Conservation (phyloP, 2,329 filamentous ascomycete species). For the Neofusicoccum umdonicola region DNA sequence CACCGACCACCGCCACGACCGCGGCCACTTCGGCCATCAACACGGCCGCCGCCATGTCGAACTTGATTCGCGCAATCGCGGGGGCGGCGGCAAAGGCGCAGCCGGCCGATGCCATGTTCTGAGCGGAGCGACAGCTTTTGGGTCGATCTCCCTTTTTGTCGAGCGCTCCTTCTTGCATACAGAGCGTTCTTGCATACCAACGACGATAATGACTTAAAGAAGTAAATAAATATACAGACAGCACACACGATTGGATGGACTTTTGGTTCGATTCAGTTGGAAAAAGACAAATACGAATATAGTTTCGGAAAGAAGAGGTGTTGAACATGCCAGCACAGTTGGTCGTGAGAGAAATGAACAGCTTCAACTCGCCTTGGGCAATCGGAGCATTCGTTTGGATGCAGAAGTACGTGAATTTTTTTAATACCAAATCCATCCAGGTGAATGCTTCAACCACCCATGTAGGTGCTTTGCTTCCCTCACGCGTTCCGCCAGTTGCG, state of each 20-base stretch:
- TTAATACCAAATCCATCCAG: too few relatives aligned
- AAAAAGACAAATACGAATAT: neutral
- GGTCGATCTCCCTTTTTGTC: neutral
- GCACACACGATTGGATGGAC: neutral
- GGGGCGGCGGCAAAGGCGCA: neutral
- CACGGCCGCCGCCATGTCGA: neutral
- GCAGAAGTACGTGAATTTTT: too few relatives aligned
- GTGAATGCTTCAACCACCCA: too few relatives aligned
- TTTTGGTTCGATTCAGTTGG: neutral
- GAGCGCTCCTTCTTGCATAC: neutral
- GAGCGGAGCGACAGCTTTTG: neutral
- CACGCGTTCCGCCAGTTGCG: too few relatives aligned
- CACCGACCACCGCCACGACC: neutral
- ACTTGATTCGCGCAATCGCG: neutral
- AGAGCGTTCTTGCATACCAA: too few relatives aligned
- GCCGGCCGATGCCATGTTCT: slow-evolving; percentile 4
- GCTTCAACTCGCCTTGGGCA: too few relatives aligned
- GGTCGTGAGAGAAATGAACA: too few relatives aligned
- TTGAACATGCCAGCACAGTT: too few relatives aligned
- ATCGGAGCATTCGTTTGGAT: too few relatives aligned
- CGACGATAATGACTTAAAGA: too few relatives aligned
- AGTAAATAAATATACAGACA: too few relatives aligned
- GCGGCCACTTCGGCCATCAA: neutral
- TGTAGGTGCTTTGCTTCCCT: too few relatives aligned
- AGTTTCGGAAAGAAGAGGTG: neutral